phyloP scores from a whole-genome alignment of 2,329 filamentous ascomycete genomes.

The Pestalotiopsis sp. region DNA sequence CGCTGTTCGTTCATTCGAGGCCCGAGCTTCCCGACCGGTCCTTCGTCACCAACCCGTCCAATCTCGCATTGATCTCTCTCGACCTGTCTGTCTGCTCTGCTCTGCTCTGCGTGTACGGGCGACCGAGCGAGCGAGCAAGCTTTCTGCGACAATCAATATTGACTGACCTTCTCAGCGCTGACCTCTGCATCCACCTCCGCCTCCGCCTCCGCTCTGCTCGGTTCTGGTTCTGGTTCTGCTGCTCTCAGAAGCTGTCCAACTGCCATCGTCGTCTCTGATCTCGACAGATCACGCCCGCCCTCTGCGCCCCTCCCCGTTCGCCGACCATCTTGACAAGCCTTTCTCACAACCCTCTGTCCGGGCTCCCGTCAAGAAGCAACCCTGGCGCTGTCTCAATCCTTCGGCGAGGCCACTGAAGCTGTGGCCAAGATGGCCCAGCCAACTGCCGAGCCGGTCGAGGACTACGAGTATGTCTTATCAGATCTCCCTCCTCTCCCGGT shows the following conservation, averaged over 20 bases:
- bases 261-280: too few species aligned
- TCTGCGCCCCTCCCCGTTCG: neutral
- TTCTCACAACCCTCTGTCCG: neutral
- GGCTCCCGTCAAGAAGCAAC: slow-evolving; percentile 45
- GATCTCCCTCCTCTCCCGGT: neutral
- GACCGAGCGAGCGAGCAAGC: too few species aligned
- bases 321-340: neutral
- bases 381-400: slow-evolving; percentile 63
- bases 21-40: slow-evolving; percentile 1
- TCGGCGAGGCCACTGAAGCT: slow-evolving; percentile 67
- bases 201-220: too few species aligned
- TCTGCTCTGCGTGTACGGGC: too few species aligned
- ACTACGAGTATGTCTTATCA: slow-evolving; percentile 63
- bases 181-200: too few species aligned
- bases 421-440: slow-evolving; percentile 73
- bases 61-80: neutral
- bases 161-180: too few species aligned
- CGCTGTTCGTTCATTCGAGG: neutral
- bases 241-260: too few species aligned
- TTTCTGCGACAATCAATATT: too few species aligned
- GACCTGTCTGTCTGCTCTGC: too few species aligned
- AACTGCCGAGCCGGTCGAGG: slow-evolving; percentile 63
- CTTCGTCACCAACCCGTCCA: slow-evolving; percentile 1
- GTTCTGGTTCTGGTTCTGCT: too few species aligned
- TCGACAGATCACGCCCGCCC: too few species aligned